Evolutionary conservation across 352 stramenopile genomes (phyloP), one percentile per base, ranked within the genome.

Genomic region (Globisporangium iwayamae): DNA sequence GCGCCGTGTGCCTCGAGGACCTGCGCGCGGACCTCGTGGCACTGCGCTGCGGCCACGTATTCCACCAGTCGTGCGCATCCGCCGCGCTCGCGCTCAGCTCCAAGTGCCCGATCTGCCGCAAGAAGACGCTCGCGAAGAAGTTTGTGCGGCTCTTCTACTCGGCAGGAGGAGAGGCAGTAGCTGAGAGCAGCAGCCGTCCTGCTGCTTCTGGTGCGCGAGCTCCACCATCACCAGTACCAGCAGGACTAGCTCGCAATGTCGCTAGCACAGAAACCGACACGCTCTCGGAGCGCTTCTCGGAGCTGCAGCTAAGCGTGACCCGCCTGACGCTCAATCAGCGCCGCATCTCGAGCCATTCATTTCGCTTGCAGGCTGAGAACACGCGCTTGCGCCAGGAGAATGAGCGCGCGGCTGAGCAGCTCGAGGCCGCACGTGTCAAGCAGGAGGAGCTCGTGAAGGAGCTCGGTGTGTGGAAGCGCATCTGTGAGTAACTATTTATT

Each of bases 1-100:
- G 75, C 50, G 72, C 45, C 1, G 71, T 86, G 50, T 86, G 78
- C 28, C 70, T 84, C 18, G 75, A 83, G 48, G 60, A 43, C 18
- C 67, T 86, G 60, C 41, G 65, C 53, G 62, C 50, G 25, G 56
- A 70, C 32, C 55, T 83, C 46, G 63, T 72, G 41, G 53, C 75
- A 14, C 45, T 86, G 28, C 39, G 32, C 28, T 81, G 73, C 18
- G 75, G 75, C 8, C 78, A 85, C 51, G 74, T 85, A 16, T 83
- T 85, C 25, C 75, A 86, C 43, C 32, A 70, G 16, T 5, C 8
- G 3, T 86, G 78, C 53, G 60, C 69, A 0, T 30, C 58, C 6
- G 38, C 63, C 43, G 66, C 71, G 16, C 57, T 85, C 32, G 62
- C 36, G 20, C 56, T 28, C 2, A 36, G 41, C 52, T 28, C 22